Percentiles rank a stretch among this genome's conserved stretches.
phyloP scores from a whole-genome alignment of 2,329 filamentous ascomycete genomes.

The Juglanconis juglandina region DNA sequence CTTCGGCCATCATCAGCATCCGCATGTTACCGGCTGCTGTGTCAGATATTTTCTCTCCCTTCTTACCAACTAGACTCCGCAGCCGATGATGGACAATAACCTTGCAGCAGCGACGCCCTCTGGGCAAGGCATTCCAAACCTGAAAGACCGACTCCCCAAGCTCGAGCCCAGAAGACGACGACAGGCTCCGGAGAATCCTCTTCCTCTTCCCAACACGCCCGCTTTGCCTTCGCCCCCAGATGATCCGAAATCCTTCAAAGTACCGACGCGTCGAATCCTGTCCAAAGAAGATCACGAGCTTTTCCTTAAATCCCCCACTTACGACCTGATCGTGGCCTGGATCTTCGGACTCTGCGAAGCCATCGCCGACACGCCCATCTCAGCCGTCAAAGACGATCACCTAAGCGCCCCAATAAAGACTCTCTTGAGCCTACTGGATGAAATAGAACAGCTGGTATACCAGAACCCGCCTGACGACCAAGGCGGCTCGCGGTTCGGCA shows the following conservation, averaged over 20 bases:
- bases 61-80: neutral
- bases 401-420: conserved; percentile 58
- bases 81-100: neutral
- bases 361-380: conserved; percentile 67
- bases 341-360: conserved; percentile 83
- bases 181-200: conserved; percentile 47
- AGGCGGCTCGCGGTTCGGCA: conserved; percentile 87
- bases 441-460: conserved; percentile 63
- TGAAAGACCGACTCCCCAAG: conserved; percentile 61
- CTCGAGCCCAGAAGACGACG: conserved; percentile 62
- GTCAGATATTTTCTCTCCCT: neutral
- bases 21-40: too few species aligned
- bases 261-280: conserved; percentile 75
- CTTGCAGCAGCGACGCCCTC: neutral
- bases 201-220: conserved; percentile 73
- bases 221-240: conserved; percentile 63
- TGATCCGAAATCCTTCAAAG: conserved; percentile 58
- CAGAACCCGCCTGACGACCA: conserved; percentile 79
- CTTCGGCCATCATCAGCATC: too few species aligned
- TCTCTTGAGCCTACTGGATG: conserved; percentile 67
- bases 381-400: conserved; percentile 53
- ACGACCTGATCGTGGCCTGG: conserved; percentile 75
- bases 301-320: conserved; percentile 75
- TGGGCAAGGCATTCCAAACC: conserved; percentile 37
- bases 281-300: conserved; percentile 75